These are phyloP conservation scores for Teunomyces funiuensis DNA, from an alignment of 805 yeast species.

Conservation along the genomic window DNA sequence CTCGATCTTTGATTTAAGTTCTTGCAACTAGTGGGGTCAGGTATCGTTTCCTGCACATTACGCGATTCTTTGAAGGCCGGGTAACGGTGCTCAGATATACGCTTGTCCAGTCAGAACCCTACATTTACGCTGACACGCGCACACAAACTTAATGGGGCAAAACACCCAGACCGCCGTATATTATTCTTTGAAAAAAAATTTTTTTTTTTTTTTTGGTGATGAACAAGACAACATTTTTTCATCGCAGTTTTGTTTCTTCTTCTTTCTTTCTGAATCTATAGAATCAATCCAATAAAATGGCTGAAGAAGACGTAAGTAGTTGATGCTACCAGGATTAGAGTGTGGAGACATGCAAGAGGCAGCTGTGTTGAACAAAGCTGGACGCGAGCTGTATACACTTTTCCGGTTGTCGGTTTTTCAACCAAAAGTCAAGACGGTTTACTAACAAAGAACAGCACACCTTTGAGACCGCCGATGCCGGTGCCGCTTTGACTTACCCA, in stretches of 20 bases:
- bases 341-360: too few species aligned
- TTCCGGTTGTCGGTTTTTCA: not conserved
- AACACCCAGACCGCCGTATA: slow-evolving; percentile 2
- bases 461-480: slow-evolving; percentile 98
- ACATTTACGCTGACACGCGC: slow-evolving; percentile 4
- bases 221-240: slow-evolving; percentile 8
- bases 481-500: slow-evolving; percentile 98
- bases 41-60: not conserved
- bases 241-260: slow-evolving; percentile 1
- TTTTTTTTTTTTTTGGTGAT: slow-evolving; percentile 7
- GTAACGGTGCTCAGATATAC: slow-evolving; percentile 7
- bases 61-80: too few species aligned
- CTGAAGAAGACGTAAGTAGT: slow-evolving; percentile 43
- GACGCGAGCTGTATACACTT: too few species aligned
- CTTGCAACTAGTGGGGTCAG: not conserved
- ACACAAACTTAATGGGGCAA: slow-evolving; percentile 2
- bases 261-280: slow-evolving; percentile 6
- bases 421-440: slow-evolving; percentile 8
- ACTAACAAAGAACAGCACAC: slow-evolving; percentile 61
- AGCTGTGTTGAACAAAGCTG: too few species aligned
- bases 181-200: slow-evolving; percentile 1
- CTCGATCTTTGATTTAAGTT: not conserved
- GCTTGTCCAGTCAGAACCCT: slow-evolving; percentile 5
- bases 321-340: too few species aligned
- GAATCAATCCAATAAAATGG: slow-evolving; percentile 23